Evolutionary conservation across 1,284 basidiomycete genomes (phyloP).

Genomic region (Apiotrichum gamsii): DNA sequence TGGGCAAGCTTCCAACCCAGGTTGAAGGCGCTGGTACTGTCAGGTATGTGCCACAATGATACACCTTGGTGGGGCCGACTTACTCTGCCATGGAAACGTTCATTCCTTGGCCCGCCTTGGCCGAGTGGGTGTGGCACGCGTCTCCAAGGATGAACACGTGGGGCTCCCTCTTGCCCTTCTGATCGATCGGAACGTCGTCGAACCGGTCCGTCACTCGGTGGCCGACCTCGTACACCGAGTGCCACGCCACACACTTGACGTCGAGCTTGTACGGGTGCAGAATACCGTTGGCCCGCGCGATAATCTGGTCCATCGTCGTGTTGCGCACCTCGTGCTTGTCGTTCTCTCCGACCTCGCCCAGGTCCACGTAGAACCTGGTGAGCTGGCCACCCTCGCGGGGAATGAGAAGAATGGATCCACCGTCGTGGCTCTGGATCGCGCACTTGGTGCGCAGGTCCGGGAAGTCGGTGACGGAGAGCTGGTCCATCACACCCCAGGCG

Average conservation of each 20-base stretch:
- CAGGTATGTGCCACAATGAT: too few relatives aligned
- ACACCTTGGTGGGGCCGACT: too few relatives aligned
- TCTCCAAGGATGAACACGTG: conserved; percentile 36
- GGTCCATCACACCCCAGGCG: conserved; percentile 39
- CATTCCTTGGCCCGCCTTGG: conserved; percentile 39
- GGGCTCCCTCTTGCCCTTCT: conserved; percentile 5
- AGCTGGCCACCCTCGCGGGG: conserved; percentile 32
- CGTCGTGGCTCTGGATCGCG: conserved; percentile 27
- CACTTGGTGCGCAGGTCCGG: conserved; percentile 31
- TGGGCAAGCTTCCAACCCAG: conserved; percentile 52
- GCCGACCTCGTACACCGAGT: conserved; percentile 38
- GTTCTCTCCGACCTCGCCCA: conserved; percentile 9
- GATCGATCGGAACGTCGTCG: conserved; percentile 15
- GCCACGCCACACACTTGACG: conserved; percentile 38
- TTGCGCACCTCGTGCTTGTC: conserved; percentile 29
- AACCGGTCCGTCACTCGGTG: conserved; percentile 48
- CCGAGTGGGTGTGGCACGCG: conserved; percentile 35
- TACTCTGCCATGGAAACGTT: conserved; percentile 35
- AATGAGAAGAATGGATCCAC: conserved; percentile 33
- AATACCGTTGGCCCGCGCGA: conserved; percentile 58
- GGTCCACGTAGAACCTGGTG: conserved; percentile 21
- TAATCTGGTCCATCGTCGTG: conserved; percentile 52
- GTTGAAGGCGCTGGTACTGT: conserved; percentile 31
- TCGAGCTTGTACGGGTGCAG: conserved; percentile 63
- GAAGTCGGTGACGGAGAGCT: conserved; percentile 16